Conservation (phyloP, 768 basidiomycete species). For the Naematelia aurantialba region DNA sequence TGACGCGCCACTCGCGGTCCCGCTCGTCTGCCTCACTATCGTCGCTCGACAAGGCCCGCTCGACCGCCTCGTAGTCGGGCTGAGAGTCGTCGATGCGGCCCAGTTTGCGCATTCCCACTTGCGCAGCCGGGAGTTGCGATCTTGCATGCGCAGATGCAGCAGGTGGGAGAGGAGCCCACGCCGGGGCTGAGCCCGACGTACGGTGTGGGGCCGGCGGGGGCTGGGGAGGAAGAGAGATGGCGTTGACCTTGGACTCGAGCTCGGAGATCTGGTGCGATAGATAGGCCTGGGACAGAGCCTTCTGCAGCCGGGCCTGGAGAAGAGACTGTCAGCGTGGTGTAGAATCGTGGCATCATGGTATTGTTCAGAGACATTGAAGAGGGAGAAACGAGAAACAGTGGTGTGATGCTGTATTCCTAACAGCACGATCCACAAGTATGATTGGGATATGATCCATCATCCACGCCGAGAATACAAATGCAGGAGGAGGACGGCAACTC, state of each 20-base stretch:
- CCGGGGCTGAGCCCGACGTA: too few species aligned
- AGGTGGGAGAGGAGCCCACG: too few species aligned
- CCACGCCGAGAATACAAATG: too few species aligned
- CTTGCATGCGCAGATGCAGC: too few species aligned
- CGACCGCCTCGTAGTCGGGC: constrained; percentile 12
- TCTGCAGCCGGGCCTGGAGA: constrained; percentile 37
- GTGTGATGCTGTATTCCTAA: too few species aligned
- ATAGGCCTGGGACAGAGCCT: constrained; percentile 43
- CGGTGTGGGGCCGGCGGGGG: not conserved
- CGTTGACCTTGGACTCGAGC: constrained; percentile 42
- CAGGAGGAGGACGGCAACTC: too few species aligned
- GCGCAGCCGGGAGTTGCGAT: too few species aligned
- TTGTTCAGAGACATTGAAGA: too few species aligned
- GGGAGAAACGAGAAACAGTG: too few species aligned
- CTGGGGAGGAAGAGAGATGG: not conserved
- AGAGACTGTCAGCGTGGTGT: not conserved
- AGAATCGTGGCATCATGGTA: too few species aligned
- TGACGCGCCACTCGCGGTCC: constrained; percentile 30
- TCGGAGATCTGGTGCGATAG: constrained; percentile 45
- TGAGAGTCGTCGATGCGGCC: constrained; percentile 11
- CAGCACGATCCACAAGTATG: too few species aligned
- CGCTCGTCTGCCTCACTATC: constrained; percentile 16
- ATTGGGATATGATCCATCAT: too few species aligned
- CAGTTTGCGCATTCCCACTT: not conserved
- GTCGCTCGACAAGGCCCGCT: constrained; percentile 17